Conservation (phyloP, 1,139 yeast genomes). For the Wickerhamomyces sp. region DNA sequence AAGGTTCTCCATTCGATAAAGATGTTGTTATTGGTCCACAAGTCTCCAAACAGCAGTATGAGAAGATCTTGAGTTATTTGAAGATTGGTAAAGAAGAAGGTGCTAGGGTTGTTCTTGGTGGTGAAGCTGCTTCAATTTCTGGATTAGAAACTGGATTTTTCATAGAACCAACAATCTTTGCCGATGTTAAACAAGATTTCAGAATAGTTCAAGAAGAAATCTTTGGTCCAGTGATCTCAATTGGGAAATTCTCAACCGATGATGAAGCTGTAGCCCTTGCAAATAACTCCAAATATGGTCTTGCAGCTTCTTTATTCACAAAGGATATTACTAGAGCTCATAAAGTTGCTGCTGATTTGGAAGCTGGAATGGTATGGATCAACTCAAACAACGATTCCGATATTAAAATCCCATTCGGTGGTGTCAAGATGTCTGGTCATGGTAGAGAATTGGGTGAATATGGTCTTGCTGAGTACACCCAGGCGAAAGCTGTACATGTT, state of each 20-base stretch:
- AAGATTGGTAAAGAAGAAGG: conserved; percentile 68
- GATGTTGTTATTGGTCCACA: conserved; percentile 72
- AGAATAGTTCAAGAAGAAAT: conserved; percentile 66
- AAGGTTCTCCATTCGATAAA: conserved; percentile 54
- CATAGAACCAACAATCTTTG: conserved; percentile 64
- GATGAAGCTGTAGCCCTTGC: conserved; percentile 72
- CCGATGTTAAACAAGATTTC: conserved; percentile 55
- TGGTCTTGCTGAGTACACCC: conserved; percentile 73
- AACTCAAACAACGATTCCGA: conserved; percentile 82
- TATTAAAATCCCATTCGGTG: conserved; percentile 77
- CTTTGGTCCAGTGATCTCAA: conserved; percentile 90
- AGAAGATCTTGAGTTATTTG: conserved; percentile 63
- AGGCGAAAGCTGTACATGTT: conserved; percentile 74
- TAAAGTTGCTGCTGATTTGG: conserved; percentile 56
- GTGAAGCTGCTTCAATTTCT: conserved; percentile 41
- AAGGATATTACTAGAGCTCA: conserved; percentile 54
- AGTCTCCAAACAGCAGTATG: conserved; percentile 63
- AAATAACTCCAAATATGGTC: conserved; percentile 69
- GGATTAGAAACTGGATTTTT: conserved; percentile 45
- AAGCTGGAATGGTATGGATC: conserved; percentile 84
- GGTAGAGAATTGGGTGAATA: conserved; percentile 87
- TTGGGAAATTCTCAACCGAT: conserved; percentile 60
- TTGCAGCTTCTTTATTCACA: conserved; percentile 79
- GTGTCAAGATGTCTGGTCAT: conserved; percentile 75
- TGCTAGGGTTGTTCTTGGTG: conserved; percentile 60